Evolutionary conservation across 257 asterid species (phyloP).

Genomic region (Prunella vulgaris): DNA sequence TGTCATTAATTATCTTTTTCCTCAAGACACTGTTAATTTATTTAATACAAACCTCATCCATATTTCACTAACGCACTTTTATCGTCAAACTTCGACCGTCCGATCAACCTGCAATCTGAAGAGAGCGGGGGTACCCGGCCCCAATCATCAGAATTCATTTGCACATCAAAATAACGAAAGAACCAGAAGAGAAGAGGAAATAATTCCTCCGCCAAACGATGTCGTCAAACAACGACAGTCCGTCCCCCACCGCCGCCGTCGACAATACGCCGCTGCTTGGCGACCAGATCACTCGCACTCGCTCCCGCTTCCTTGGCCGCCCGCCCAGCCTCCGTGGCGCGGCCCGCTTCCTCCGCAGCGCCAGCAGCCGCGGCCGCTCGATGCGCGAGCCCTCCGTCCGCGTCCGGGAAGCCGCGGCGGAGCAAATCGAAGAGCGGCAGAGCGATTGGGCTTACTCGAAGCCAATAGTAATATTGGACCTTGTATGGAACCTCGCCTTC

Average conservation of each 20-base stretch:
- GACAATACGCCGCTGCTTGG: slow-evolving; percentile 41
- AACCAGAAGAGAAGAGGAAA: background rate
- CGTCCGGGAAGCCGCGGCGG: slow-evolving; percentile 63
- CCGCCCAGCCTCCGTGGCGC: slow-evolving; percentile 60
- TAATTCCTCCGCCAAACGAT: slow-evolving; percentile 25
- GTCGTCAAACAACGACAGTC: slow-evolving; percentile 33
- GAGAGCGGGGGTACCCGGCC: background rate
- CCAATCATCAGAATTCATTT: background rate
- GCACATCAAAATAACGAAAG: slow-evolving; percentile 7
- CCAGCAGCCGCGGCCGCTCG: slow-evolving; percentile 53
- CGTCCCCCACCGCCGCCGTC: slow-evolving; percentile 28
- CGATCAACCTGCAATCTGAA: background rate
- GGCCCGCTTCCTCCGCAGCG: slow-evolving; percentile 55
- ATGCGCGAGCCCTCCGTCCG: slow-evolving; percentile 67
- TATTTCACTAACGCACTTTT: background rate
- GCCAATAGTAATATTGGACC: slow-evolving; percentile 57
- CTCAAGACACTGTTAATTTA: background rate
- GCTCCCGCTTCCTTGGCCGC: slow-evolving; percentile 42
- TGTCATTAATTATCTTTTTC: background rate
- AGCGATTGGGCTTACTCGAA: slow-evolving; percentile 72
- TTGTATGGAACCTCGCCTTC: slow-evolving; percentile 58
- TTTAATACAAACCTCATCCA: slow-evolving; percentile 7
- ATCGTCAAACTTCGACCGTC: slow-evolving; percentile 15
- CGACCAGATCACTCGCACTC: slow-evolving; percentile 31
- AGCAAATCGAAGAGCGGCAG: slow-evolving; percentile 54